Percentiles rank a stretch among this genome's conserved stretches.
Conservation (phyloP, 495 filamentous ascomycete genomes). For the Trypethelium eluteriae region DNA sequence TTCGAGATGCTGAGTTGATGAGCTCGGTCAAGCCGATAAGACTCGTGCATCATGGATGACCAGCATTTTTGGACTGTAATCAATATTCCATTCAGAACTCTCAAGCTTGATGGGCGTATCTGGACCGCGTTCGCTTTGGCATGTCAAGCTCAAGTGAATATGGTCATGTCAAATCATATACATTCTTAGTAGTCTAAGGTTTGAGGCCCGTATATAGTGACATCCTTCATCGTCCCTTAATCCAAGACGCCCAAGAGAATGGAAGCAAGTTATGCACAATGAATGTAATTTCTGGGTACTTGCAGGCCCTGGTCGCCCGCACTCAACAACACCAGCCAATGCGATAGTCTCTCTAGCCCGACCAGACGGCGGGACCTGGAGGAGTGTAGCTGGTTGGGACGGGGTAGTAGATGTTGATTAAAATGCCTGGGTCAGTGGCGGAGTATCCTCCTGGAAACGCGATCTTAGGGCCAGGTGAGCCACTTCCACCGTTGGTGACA, state of each 20-base stretch:
- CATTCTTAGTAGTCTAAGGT: not conserved
- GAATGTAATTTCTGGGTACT: not conserved
- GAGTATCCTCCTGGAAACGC: conserved; percentile 27
- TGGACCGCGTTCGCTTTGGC: too few species aligned
- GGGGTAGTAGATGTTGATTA: conserved; percentile 20
- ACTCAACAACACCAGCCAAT: too few species aligned
- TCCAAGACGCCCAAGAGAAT: not conserved
- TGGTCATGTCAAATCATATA: not conserved
- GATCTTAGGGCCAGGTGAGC: conserved; percentile 23
- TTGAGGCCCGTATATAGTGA: not conserved
- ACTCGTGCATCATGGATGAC: too few species aligned
- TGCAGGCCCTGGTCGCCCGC: not conserved
- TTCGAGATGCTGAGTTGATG: too few species aligned
- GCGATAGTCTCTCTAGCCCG: conserved; percentile 8
- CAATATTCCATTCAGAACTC: too few species aligned
- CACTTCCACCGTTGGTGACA: conserved; percentile 29
- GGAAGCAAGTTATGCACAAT: not conserved
- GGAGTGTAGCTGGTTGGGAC: conserved; percentile 21
- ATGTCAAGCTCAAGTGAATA: too few species aligned
- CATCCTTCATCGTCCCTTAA: not conserved
- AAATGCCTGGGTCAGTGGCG: conserved; percentile 24
- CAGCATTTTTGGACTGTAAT: too few species aligned
- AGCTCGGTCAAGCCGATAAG: too few species aligned
- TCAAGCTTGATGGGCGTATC: too few species aligned
- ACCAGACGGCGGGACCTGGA: conserved; percentile 26